Base-by-base conservation (phyloP, 2,329 filamentous ascomycete species). In the Ilyonectria destructans region DNA sequence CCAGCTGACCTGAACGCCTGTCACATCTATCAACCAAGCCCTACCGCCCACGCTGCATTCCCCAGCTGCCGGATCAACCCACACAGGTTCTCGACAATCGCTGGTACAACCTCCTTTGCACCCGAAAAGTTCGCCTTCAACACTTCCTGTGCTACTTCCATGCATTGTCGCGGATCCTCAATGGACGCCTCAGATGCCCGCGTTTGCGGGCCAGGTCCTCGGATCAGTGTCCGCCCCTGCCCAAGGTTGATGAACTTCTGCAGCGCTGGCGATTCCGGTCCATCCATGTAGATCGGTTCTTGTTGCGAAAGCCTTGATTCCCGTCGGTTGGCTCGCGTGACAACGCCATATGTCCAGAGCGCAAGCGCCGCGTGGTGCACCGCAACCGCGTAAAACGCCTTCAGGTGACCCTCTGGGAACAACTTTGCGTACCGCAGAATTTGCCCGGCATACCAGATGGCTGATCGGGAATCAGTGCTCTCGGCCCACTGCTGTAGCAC, bases 361-460 rank as follows among this genome's bases (percentile, higher is more conserved):
- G 89, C 88, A 5, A 94, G 82, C 13, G 87, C 86, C 4, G 90
- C 91, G 75, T 93, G 91, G 75, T 93, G 92, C 0, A 93, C 86
- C 0, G 88, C 89, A 7, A 93, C 88, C 0, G 91, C 90, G 69
- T 89, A 88, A 76, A 93, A 93, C 69, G 91, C 89, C 49, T 89
- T 87, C 4, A 93, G 78, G 12, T 87, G 83, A 0, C 85, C 84
- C 2, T 81, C 77, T 0, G 88, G 85, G 55, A 91, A 87, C 55
- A 81, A 68, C 73, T 86, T 87, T 2, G 90, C 91, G 46, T 88
- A 86, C 8, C 89, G 86, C 6, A 93, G 77, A 1, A 92, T 85
- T 77, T 93, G 92, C 0, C 90, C 91, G 1, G 92, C 91, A 71
- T 91, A 90, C 87, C 89, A 93, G 1, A 93, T 77, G 10, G 90